A percentile compares a stretch with the other conserved stretches of the same genome.
Evolutionary conservation across 305 asterid genomes (phyloP).

Genomic region (Fraxinus latifolia): DNA sequence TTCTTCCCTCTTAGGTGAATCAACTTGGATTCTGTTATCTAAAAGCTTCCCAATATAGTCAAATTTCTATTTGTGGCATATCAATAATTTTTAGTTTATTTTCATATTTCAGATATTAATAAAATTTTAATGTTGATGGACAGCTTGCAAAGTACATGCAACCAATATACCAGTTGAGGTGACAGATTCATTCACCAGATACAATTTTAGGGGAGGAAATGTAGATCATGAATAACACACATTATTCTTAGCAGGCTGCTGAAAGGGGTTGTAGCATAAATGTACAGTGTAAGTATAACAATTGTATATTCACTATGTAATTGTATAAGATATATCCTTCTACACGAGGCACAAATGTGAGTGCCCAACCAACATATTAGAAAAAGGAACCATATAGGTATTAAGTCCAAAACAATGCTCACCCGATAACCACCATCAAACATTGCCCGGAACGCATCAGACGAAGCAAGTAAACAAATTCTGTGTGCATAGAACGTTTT

Average conservation of each 20-base stretch:
- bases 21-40: background rate
- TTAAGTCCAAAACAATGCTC: constrained; percentile 28
- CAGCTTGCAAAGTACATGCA: background rate
- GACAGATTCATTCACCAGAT: background rate
- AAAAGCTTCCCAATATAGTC: background rate
- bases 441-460: constrained; percentile 99
- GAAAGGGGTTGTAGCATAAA: background rate
- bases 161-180: background rate
- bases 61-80: background rate
- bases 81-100: background rate
- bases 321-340: background rate
- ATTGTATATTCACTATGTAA: background rate
- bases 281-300: background rate
- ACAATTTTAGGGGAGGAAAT: background rate
- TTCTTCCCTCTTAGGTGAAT: background rate
- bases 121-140: background rate
- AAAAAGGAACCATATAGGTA: constrained; percentile 3
- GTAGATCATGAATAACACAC: background rate
- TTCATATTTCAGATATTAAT: background rate
- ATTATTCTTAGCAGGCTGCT: background rate
- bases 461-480: constrained; percentile 94
- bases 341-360: background rate
- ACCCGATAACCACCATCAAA: constrained; percentile 99
- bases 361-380: background rate
- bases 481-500: constrained; percentile 94